Evolutionary conservation across 805 yeast species (phyloP), one percentile per base, ranked within the genome.

Genomic region (Ogataea ramenticola): DNA sequence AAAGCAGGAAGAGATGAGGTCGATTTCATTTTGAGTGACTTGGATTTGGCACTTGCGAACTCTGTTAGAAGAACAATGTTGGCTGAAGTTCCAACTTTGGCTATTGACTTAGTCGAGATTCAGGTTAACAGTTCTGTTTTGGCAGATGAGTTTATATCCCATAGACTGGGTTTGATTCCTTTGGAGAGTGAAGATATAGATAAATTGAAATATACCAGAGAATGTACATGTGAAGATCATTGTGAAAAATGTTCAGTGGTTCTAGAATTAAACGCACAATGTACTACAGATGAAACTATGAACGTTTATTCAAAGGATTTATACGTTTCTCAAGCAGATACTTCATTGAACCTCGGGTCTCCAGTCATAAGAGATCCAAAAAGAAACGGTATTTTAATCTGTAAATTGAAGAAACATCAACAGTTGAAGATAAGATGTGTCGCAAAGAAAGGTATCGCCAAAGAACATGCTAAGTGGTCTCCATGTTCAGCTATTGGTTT

Each of bases 381-480:
- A 47, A 76, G 78, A 31, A 80, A 82, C 49, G 99, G 99, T 44
- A 86, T 91, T n/a, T 66, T 93, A 44, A 79, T 93, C 53, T 88
- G 96, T 67, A 89, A 91, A 64, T 74, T 93, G 54, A 79, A 96
- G 62, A 86, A 85, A 60, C 91, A 89, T 56, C 99, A 93, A 68
- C 96, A 91, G 61, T 72, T 93, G 54, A 78, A 83, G 53, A 68
- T 93, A 47, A 82, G 83, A 53, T 93, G 99, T 67, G 84, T 93
- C 49, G 99, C 99, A 44, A 93, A 93, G 66, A 93, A 93, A 70
- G 99, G 98, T 37, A 89, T 89, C 46, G 86, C 96, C 41, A 90
- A 90, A 62, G 99, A 93, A 62, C 99, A 93, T 61, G 96, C 99
- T 41, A 93, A 93, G 60, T 93, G 99, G 99, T 82, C 93, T 7